Percentiles rank a stretch among this genome's conserved stretches.
Evolutionary conservation across 768 basidiomycete genomes (phyloP).

Genomic region (Cyclocybe cylindracea): DNA sequence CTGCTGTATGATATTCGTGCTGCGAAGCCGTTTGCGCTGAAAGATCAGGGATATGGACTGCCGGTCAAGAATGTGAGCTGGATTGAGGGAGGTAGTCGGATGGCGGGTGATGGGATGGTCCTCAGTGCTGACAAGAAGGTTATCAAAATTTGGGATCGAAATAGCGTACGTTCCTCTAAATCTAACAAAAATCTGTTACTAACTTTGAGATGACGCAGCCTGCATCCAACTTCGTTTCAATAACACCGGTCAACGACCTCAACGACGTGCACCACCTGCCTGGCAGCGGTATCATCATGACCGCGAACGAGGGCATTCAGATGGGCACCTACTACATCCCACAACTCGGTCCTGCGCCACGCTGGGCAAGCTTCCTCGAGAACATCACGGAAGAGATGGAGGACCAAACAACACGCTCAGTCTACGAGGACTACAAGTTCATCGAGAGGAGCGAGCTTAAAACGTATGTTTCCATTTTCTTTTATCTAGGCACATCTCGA

Average conservation of each 20-base stretch:
- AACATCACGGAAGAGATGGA: conserved; percentile 99
- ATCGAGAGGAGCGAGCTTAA: conserved; percentile 85
- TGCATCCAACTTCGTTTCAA: conserved; percentile 83
- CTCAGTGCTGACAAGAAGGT: conserved; percentile 96
- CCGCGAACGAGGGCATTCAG: conserved; percentile 95
- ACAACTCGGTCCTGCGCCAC: conserved; percentile 93
- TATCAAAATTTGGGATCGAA: conserved; percentile 94
- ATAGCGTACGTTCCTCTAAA: conserved; percentile 54
- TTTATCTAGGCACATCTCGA: background rate
- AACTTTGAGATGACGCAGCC: conserved; percentile 46
- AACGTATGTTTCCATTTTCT: conserved; percentile 54
- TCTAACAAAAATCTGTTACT: no score
- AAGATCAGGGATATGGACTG: conserved; percentile 97
- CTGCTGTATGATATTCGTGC: conserved; percentile 93
- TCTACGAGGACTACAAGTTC: conserved; percentile 98
- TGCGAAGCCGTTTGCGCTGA: conserved; percentile 77
- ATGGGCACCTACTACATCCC: conserved; percentile 96
- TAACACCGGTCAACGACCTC: conserved; percentile 87
- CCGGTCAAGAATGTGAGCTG: conserved; percentile 84
- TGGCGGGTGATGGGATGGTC: conserved; percentile 87
- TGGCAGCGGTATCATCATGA: conserved; percentile 85
- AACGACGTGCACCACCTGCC: conserved; percentile 92
- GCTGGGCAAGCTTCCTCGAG: conserved; percentile 97
- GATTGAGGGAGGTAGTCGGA: conserved; percentile 84
- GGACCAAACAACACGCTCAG: conserved; percentile 72